Evolutionary conservation across 2,329 filamentous ascomycete genomes (phyloP).

Genomic region (Aspergillus melleus): DNA sequence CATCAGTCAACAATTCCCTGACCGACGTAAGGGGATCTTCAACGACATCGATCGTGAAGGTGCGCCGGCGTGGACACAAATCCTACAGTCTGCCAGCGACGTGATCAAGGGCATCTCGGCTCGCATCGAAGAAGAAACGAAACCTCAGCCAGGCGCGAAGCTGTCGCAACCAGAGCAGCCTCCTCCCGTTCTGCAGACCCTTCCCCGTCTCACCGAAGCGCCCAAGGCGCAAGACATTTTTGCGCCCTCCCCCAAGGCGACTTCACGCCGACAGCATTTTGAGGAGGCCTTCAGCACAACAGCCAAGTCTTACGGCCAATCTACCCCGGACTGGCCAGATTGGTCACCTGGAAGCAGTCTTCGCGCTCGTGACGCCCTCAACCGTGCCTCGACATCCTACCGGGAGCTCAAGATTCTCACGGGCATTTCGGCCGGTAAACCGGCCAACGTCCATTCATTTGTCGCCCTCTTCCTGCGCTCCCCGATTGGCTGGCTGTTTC

Average conservation of each 20-base stretch:
- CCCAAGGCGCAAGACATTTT: slow-evolving; percentile 52
- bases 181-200: slow-evolving; percentile 41
- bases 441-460: slow-evolving; percentile 52
- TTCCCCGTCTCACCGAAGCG: slow-evolving; percentile 52
- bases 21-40: slow-evolving; percentile 79
- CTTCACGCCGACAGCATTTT: slow-evolving; percentile 37
- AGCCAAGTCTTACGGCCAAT: slow-evolving; percentile 48
- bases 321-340: slow-evolving; percentile 27
- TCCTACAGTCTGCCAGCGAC: slow-evolving; percentile 68
- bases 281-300: slow-evolving; percentile 45
- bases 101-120: slow-evolving; percentile 66
- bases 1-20: slow-evolving; percentile 72
- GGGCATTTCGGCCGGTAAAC: slow-evolving; percentile 40
- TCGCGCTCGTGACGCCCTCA: slow-evolving; percentile 39
- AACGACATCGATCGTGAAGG: slow-evolving; percentile 81
- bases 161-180: slow-evolving; percentile 47
- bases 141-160: slow-evolving; percentile 38
- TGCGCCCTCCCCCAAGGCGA: slow-evolving; percentile 39
- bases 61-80: slow-evolving; percentile 78
- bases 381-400: slow-evolving; percentile 41
- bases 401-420: slow-evolving; percentile 41
- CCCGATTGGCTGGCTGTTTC: slow-evolving; percentile 66
- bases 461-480: slow-evolving; percentile 51
- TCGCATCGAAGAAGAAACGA: slow-evolving; percentile 65
- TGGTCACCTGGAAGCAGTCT: slow-evolving; percentile 44